Evolutionary conservation across 2,329 filamentous ascomycete genomes (phyloP).

Genomic region (Cercospora zeina): DNA sequence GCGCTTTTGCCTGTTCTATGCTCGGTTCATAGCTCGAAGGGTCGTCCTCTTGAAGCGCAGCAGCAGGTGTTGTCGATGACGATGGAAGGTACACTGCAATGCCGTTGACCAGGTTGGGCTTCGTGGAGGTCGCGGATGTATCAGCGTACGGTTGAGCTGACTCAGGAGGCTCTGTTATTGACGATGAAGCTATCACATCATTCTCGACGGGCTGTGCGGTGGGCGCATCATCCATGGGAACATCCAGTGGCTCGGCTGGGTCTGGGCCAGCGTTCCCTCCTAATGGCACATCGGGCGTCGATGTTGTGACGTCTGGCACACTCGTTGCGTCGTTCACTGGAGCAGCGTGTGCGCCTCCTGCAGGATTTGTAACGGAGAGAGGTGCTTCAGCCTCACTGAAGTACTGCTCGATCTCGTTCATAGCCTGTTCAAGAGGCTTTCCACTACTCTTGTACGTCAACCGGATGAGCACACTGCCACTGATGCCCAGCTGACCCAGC

Average conservation of each 20-base stretch:
- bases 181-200: slow-evolving; percentile 37
- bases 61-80: slow-evolving; percentile 69
- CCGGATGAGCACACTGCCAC: slow-evolving; percentile 77
- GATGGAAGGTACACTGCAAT: slow-evolving; percentile 71
- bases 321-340: slow-evolving; percentile 26
- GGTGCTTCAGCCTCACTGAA: slow-evolving; percentile 57
- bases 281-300: slow-evolving; percentile 28
- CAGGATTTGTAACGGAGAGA: slow-evolving; percentile 17
- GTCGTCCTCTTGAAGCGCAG: slow-evolving; percentile 64
- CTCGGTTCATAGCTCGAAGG: slow-evolving; percentile 76
- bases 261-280: slow-evolving; percentile 32
- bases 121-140: slow-evolving; percentile 12
- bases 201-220: slow-evolving; percentile 30
- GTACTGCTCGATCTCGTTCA: slow-evolving; percentile 74
- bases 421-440: slow-evolving; percentile 78
- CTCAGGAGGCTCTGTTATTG: slow-evolving; percentile 25
- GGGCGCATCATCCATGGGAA: slow-evolving; percentile 30
- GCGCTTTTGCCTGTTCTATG: slow-evolving; percentile 72
- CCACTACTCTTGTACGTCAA: slow-evolving; percentile 75
- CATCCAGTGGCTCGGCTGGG: slow-evolving; percentile 34
- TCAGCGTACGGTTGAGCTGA: slow-evolving; percentile 11
- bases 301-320: slow-evolving; percentile 30
- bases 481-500: slow-evolving; percentile 80
- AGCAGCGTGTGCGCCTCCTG: slow-evolving; percentile 35
- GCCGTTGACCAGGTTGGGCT: slow-evolving; percentile 31